Base-by-base conservation (phyloP, 2,329 filamentous ascomycete genomes). In the Penicillium sumatraense region DNA sequence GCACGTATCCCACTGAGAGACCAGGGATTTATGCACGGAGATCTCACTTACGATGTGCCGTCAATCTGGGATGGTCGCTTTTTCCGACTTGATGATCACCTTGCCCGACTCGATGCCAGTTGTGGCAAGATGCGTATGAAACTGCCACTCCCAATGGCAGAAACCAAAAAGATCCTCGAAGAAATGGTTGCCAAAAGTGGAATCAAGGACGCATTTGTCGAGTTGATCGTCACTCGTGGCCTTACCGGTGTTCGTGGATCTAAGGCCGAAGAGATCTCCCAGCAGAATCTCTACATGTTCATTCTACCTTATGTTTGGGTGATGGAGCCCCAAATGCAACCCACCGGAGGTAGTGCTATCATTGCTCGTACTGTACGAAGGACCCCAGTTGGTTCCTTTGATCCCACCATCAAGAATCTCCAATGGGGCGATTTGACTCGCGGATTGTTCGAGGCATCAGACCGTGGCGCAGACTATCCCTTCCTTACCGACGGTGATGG, bases 11-110 rank as follows among this genome's bases (percentile, higher is more conserved):
- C 81, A 1, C 63, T 83, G 0, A 60, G 80, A 0, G 81, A 83
- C 57, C 75, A 83, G 65, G 81, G 81, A 16, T 83, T 83, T 63
- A 64, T 82, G 61, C 80, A 79, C 63, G 77, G 79, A 65, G 80
- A 83, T 42, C 62, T 82, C 1, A 83, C 81, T 1, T 83, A 83
- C 62, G 80, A 83, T 46, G 81, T 83, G 0, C 78, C 80, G 0
- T 66, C 79, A 0, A 78, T 82, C 23, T 83, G 81, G 81, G 78
- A 82, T 45, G 78, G 80, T 0, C 77, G 77, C 1, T 80, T 80
- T 62, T 82, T 83, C 68, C 80, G 80, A 0, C 75, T 83, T 0
- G 78, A 81, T 40, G 78, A 82, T 51, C 81, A 82, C 56, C 60
- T 82, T 1, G 61, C 65, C 18, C 75, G 80, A 5, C 66, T 83